Base-by-base conservation (phyloP, 31 red algal species). In the Asparagopsis taxiformis region DNA sequence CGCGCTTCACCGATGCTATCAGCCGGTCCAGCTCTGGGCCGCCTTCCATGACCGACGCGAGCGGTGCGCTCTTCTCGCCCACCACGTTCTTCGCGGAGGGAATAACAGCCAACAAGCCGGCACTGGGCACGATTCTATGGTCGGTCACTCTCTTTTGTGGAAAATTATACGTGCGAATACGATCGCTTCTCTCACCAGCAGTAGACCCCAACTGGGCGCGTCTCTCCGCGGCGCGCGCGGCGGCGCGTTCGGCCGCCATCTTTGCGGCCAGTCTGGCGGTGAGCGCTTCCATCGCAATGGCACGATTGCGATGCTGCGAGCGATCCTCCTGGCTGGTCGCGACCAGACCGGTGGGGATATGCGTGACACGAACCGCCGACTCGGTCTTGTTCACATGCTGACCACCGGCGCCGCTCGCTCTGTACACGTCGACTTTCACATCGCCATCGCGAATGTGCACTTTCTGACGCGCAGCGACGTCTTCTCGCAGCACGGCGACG, bases 351-450 rank as follows among this genome's bases (percentile, higher is more conserved):
- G 81, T 91, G 15, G 96, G 96, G 3, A 84, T 31, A 65, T 99
- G 96, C 1, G 92, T 94, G 8, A 94, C 50, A 15, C 96, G 91
- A 31, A 99, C 96, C 10, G 96, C 96, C 4, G 75, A 80, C 22
- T 95, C 92, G 0, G 96, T 94, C 53, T 87, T 99, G 54, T 99
- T 99, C 8, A 99, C 96, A 51, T 94, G 91, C 55, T 99, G 96
- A 9, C 96, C 96, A 17, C 96, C 96, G 3, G 96, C 85, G 11
- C 96, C 96, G 23, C 65, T 77, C n/a, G 96, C 83, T 7, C 96
- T 79, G 38, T 87, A 94, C 1, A 85, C 80, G 38, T 99, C 94
- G 29, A 98, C 28, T 28, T 54, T 25, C 21, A 98, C 44, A 23
- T 95, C 85, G 3, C 16, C 23, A 24, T 61, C 28, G 49, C 29